Percentiles rank a stretch among this genome's conserved stretches.
Conservation (phyloP, 2,329 filamentous ascomycete genomes). For the Pestalotiopsis sp. region DNA sequence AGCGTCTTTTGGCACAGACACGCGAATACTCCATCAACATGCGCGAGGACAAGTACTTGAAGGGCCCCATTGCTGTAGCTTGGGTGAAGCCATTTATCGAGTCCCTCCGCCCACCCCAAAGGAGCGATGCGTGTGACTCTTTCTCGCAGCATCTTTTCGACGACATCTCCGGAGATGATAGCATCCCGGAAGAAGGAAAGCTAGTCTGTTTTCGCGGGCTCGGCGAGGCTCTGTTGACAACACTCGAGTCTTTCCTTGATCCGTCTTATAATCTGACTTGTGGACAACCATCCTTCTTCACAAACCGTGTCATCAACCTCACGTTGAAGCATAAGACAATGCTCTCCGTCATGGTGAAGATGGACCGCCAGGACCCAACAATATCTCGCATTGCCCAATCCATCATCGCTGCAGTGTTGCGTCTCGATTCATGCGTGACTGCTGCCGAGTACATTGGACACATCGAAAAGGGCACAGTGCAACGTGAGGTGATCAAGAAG, state of each 20-base stretch:
- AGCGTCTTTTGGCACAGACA: slow-evolving; percentile 61
- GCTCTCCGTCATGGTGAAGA: slow-evolving; percentile 54
- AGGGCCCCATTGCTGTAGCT: slow-evolving; percentile 65
- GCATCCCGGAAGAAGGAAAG: slow-evolving; percentile 57
- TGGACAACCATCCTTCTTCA: slow-evolving; percentile 59
- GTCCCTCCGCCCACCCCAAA: slow-evolving; percentile 74
- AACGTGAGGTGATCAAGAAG: slow-evolving; percentile 66
- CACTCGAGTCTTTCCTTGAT: slow-evolving; percentile 56
- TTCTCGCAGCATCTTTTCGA: slow-evolving; percentile 74
- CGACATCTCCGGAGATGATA: slow-evolving; percentile 55
- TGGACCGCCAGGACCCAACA: slow-evolving; percentile 50
- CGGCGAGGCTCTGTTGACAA: slow-evolving; percentile 58
- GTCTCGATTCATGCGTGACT: slow-evolving; percentile 70
- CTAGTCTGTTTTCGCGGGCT: slow-evolving; percentile 65
- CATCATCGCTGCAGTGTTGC: slow-evolving; percentile 66
- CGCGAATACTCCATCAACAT: slow-evolving; percentile 52
- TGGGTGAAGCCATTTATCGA: slow-evolving; percentile 80
- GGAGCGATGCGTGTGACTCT: slow-evolving; percentile 78
- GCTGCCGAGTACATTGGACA: slow-evolving; percentile 69
- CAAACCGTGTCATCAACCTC: slow-evolving; percentile 65
- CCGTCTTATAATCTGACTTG: slow-evolving; percentile 42
- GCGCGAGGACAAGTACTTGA: slow-evolving; percentile 49
- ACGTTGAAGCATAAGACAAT: slow-evolving; percentile 63
- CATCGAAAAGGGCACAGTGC: slow-evolving; percentile 56
- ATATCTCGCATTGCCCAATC: slow-evolving; percentile 58